These are phyloP conservation scores for Plasmodium gonderi DNA, from an alignment of 169 alveolate genomes.

Conservation along the genomic window DNA sequence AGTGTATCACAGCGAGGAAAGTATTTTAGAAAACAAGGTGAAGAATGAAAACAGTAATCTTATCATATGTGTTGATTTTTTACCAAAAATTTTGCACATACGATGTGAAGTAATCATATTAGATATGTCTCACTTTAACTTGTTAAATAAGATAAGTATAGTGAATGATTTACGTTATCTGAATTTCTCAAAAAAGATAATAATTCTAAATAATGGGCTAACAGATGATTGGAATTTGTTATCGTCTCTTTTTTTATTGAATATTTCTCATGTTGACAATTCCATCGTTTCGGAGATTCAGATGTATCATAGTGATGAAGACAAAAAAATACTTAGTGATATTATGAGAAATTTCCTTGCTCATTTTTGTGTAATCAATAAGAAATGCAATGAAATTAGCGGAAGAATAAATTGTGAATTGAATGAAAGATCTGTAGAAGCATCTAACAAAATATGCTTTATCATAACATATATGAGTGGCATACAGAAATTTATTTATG, in stretches of 20 bases:
- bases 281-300: conserved; percentile 5
- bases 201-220: conserved; percentile 9
- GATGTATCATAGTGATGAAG: conserved; percentile 1
- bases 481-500: conserved; percentile 62
- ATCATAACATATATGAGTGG: conserved; percentile 72
- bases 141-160: conserved; percentile 32
- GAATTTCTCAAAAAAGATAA: conserved; percentile 18
- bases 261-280: neutral
- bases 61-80: conserved; percentile 65
- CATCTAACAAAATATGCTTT: neutral
- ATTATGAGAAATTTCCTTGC: conserved; percentile 7
- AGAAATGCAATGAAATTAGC: neutral
- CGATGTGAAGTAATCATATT: conserved; percentile 29
- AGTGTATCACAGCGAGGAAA: conserved; percentile 51
- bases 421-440: neutral
- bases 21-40: neutral
- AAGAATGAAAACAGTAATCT: neutral
- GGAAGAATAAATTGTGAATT: neutral
- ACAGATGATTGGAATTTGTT: conserved; percentile 49
- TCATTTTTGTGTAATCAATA: conserved; percentile 11
- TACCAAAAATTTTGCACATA: conserved; percentile 52
- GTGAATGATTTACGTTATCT: conserved; percentile 40
- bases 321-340: neutral
- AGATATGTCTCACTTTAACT: conserved; percentile 50
- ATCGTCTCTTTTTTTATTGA: conserved; percentile 23